Evolutionary conservation across 805 yeast species (phyloP).

Genomic region (Candida loeiensis): DNA sequence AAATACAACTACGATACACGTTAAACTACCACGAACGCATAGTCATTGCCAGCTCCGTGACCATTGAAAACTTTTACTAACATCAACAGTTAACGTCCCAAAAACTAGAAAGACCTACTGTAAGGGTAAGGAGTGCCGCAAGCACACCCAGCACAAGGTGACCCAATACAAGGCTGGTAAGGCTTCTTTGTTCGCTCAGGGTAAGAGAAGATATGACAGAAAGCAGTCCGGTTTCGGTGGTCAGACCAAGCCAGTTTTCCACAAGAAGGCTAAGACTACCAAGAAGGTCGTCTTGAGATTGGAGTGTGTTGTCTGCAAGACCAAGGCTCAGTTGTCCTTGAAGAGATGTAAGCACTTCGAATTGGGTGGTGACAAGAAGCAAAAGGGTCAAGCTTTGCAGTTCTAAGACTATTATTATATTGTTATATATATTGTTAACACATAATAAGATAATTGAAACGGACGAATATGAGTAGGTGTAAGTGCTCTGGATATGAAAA

Average conservation of each 20-base stretch:
- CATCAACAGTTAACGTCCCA: conserved; percentile 92
- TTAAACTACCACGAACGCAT: neutral
- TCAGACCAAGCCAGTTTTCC: conserved; percentile 99
- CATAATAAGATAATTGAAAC: conserved; percentile 4
- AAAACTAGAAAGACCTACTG: conserved; percentile 99
- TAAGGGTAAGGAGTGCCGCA: conserved; percentile 98
- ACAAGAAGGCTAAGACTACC: conserved; percentile 99
- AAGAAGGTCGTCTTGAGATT: conserved; percentile 99
- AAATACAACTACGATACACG: no score
- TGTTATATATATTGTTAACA: conserved; percentile 4
- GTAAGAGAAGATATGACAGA: conserved; percentile 99
- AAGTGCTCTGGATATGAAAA: neutral
- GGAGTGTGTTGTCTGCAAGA: conserved; percentile 98
- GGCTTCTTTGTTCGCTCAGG: conserved; percentile 98
- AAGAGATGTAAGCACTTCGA: conserved; percentile 99
- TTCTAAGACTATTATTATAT: conserved; percentile 51
- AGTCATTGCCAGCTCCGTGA: no score
- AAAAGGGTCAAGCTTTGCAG: conserved; percentile 99
- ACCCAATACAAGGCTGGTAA: conserved; percentile 99
- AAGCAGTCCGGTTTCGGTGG: conserved; percentile 99
- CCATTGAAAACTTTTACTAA: conserved; percentile 17
- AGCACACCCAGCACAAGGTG: conserved; percentile 99
- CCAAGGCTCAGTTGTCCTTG: conserved; percentile 95
- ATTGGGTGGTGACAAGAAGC: conserved; percentile 99
- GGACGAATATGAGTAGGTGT: conserved; percentile 1